Evolutionary conservation across 179 eudicot genomes (phyloP), one percentile per base, ranked within the genome.

Genomic region (Heliamphora pulchella): DNA sequence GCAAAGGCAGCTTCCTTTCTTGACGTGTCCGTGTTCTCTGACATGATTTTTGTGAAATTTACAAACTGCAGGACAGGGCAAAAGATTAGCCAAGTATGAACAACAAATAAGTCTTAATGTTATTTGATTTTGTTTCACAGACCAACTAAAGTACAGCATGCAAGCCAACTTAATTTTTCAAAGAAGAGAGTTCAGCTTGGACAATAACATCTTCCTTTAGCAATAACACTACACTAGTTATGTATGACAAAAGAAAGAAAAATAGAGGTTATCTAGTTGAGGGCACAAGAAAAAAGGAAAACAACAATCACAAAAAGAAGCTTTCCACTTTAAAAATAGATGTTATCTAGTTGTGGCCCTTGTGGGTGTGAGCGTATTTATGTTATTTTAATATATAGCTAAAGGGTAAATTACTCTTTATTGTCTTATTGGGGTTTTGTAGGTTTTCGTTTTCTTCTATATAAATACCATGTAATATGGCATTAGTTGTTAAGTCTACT

Each of bases 31-130:
- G 31, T 31, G 31, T 87, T 87, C 72, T 88, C 93, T 0, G 93
- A 89, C 91, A 90, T 93, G 48, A 93, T 91, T 76, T 91, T 90
- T 57, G 92, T 88, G 87, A 91, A 91, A 83, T 93, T 86, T 50
- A 93, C 97, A 79, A 93, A 93, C 97, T 93, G 90, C 81, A 85
- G 20, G 14, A 13, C 8, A 67, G 8, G 31, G 31, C 0, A 31
- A 31, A 31, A 31, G 31, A 31, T 31, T 31, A 31, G 0, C 31
- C 31, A 31, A 31, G 31, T 31, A 31, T 31, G 31, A 31, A 31
- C 31, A 31, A 31, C 31, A 31, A 31, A 31, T 31, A 31, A 31
- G 31, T 31, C 31, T 31, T 31, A 31, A 31, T 31, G 31, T 31
- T 43, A 31, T 47, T 47, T 72, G 39, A 39, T 15, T 18, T 72